A percentile compares a stretch with the other conserved stretches of the same genome.
These are phyloP conservation scores for Cicer arietinum DNA, from an alignment of 306 rosid species.

Conservation along the genomic window DNA sequence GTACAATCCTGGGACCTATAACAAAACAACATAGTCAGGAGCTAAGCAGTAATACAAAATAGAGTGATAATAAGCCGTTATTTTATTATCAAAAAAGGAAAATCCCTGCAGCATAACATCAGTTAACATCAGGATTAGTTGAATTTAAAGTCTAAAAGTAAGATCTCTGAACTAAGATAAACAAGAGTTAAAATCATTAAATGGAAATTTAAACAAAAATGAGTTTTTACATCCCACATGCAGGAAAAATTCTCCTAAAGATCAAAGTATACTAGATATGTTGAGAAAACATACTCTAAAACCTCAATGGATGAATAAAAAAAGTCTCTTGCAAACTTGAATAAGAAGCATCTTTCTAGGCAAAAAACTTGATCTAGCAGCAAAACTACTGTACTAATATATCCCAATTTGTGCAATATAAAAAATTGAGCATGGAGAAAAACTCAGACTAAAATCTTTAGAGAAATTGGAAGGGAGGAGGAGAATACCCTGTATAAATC, in stretches of 20 bases:
- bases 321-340: not conserved
- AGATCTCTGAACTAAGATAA: slow-evolving; percentile 9
- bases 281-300: slow-evolving; percentile 3
- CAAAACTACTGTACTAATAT: not conserved
- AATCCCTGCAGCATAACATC: not conserved
- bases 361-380: not conserved
- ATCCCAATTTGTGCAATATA: slow-evolving; percentile 11
- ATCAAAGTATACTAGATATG: not conserved
- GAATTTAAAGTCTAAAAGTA: slow-evolving; percentile 14
- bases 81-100: not conserved
- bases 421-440: not conserved
- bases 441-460: not conserved
- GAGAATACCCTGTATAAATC: slow-evolving; percentile 83
- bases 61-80: not conserved
- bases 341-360: slow-evolving; percentile 3
- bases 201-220: slow-evolving; percentile 5
- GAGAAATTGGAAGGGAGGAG: slow-evolving; percentile 10
- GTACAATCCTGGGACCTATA: slow-evolving; percentile 91
- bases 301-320: slow-evolving; percentile 11
- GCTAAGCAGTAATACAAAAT: slow-evolving; percentile 15
- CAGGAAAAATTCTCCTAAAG: not conserved
- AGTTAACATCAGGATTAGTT: not conserved
- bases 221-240: not conserved
- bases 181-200: slow-evolving; percentile 3
- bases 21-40: slow-evolving; percentile 38